Evolutionary conservation across 140 eudicot genomes (phyloP), one percentile per base, ranked within the genome.

Genomic region (Flaveria floridana): DNA sequence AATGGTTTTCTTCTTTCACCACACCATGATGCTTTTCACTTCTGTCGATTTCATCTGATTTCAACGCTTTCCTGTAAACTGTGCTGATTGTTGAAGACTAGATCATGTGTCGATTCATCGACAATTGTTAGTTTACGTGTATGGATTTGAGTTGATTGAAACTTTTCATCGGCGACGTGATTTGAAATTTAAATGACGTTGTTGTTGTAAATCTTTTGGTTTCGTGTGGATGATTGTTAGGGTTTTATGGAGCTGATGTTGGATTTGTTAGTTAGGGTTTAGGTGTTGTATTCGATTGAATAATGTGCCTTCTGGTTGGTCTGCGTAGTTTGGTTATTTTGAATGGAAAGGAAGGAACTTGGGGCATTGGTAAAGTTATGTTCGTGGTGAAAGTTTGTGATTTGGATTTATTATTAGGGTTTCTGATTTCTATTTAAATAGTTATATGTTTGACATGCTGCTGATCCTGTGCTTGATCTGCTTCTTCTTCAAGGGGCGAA

Each of bases 1-100:
- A 14, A 81, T 76, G 90, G 96, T 91, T 6, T 18, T 30, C 1
- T 44, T 28, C 16, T 65, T 64, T 20, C 16, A 63, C 75, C 37
- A 25, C 19, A 46, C 34, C 26, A 19, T 23, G 19, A 11, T 72
- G 62, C 3, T 55, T 63, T 56, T 20, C 16, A 51, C 59, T 28
- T 74, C 65, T 7, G 1, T 70, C 50, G 5, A 10, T 34, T 11
- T 8, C 28, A 14, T 47, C 55, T 4, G 58, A 16, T 26, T 65
- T 73, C 66, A 58, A 10, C 61, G 72, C 47, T 53, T 74, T 44
- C 67, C 7, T 42, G 15, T 68, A 15, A 11, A 20, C 57, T 65
- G 14, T 46, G 39, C 37, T 18, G 21, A 51, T 51, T 53, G 2
- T 51, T 70, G 65, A 23, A 15, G 3, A 65, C 16, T 28, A 13